Conservation (phyloP, 2,329 filamentous ascomycete genomes). For the Pseudonectria foliicola region DNA sequence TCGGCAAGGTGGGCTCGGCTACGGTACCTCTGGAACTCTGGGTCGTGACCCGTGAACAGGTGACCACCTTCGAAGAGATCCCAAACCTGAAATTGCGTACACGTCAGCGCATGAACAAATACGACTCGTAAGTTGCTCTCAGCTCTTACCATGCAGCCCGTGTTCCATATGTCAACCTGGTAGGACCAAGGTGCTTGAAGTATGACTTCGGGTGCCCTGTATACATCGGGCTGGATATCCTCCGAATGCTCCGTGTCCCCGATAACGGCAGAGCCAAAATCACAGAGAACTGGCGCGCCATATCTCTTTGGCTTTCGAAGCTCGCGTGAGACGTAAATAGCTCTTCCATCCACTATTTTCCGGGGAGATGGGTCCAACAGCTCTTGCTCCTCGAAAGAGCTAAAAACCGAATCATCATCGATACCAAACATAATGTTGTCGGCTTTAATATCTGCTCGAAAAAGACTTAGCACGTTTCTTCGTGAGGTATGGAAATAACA, state of each 20-base stretch:
- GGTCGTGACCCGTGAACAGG: conserved; percentile 36
- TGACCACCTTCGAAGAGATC: conserved; percentile 38
- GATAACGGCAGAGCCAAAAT: conserved; percentile 39
- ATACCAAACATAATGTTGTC: conserved; percentile 41
- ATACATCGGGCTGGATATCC: conserved; percentile 33
- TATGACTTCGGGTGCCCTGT: conserved; percentile 40
- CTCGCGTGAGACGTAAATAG: conserved; percentile 35
- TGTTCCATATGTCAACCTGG: conserved; percentile 45
- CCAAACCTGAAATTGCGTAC: conserved; percentile 33
- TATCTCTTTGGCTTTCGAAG: conserved; percentile 26
- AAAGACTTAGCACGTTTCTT: conserved; percentile 19
- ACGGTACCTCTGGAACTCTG: conserved; percentile 30
- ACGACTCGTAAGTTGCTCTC: rapidly evolving
- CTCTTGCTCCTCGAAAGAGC: conserved; percentile 32
- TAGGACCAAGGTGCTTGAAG: conserved; percentile 38
- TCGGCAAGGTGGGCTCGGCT: conserved; percentile 41
- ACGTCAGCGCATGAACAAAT: neutral
- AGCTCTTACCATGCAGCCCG: conserved; percentile 40
- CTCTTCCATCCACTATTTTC: conserved; percentile 33
- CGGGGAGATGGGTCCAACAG: conserved; percentile 31
- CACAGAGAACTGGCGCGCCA: conserved; percentile 36
- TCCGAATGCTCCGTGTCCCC: conserved; percentile 26
- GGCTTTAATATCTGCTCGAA: conserved; percentile 36
- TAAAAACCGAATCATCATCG: conserved; percentile 31
- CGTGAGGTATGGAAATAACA: neutral